A percentile compares a stretch with the other conserved stretches of the same genome.
Evolutionary conservation across 23 red algal genomes (phyloP).

Genomic region (Agarophyton chilense): DNA sequence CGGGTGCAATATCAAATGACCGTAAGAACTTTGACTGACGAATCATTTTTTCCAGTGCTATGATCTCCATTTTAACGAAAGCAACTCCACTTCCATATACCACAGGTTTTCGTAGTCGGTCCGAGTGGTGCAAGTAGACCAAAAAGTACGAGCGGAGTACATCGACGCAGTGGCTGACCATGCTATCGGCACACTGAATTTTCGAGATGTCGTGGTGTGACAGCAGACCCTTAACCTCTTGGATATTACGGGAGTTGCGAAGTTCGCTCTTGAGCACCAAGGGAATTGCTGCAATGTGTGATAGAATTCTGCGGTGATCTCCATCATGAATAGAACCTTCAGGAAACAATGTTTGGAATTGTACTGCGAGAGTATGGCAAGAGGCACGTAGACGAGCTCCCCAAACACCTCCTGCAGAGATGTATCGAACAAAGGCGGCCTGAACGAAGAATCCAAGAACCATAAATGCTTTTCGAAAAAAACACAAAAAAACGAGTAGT

Average conservation of each 20-base stretch:
- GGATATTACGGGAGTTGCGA: not conserved
- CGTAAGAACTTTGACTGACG: not conserved
- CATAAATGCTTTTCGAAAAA: constrained; percentile 14
- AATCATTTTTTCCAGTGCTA: not conserved
- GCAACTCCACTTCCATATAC: not conserved
- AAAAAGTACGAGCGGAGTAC: constrained; percentile 25
- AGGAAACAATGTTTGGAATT: not conserved
- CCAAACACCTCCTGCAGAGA: constrained; percentile 6
- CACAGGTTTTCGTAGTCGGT: not conserved
- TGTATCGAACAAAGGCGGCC: constrained; percentile 13
- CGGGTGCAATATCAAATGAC: not conserved
- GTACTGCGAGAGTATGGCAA: constrained; percentile 12
- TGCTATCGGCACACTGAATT: constrained; percentile 3
- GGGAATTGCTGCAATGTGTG: constrained; percentile 32
- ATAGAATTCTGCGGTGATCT: constrained; percentile 33
- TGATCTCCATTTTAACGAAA: not conserved
- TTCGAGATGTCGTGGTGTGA: not conserved
- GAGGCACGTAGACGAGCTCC: constrained; percentile 5
- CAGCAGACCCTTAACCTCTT: not conserved
- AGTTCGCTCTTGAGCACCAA: constrained; percentile 17
- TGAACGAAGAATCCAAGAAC: constrained; percentile 50
- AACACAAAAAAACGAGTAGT: not conserved
- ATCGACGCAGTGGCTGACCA: constrained; percentile 41
- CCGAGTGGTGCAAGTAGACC: not conserved
- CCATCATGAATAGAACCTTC: constrained; percentile 19